Evolutionary conservation across 2,329 filamentous ascomycete genomes (phyloP), one percentile per base, ranked within the genome.

Genomic region (Ophiostoma ulmi): DNA sequence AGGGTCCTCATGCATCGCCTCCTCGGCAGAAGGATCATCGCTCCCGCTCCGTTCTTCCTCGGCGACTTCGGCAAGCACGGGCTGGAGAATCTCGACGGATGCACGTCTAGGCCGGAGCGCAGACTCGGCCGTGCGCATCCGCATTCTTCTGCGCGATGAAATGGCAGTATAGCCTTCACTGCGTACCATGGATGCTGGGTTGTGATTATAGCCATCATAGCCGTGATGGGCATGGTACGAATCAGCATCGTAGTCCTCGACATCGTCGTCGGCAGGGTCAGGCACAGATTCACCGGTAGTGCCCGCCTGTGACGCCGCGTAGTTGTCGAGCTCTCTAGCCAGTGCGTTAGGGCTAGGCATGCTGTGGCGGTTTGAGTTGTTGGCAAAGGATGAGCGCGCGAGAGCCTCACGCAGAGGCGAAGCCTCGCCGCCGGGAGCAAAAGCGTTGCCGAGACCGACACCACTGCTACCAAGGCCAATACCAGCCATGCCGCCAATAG

Each of bases 381-480:
- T 68, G 63, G 55, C 67, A 36, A 73, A 39, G 17, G 72, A 70
- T 3, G 72, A 71, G 6, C 73, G 73, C 1, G 72, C 72, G 8
- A 74, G 69, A 13, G 73, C 73, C 48, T 74, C 73, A 17, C 73
- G 73, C 36, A 74, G 71, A 2, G 73, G 73, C 2, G 72, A 73
- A 2, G 74, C 64, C 39, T 75, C 74, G 64, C 80, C 82, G 1
- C 67, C 69, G 10, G 44, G 52, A 55, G 44, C 8, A n/a, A 55
- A 68, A 17, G 41, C 66, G 41, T 38, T 31, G 69, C 48, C 64
- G 5, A 67, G 13, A 11, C 69, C 69, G 6, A 67, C 13, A 31
- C 41, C 63, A 13, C 65, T 48, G n/a, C 39, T 41, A 8, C 70
- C 65, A 1, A 69, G 38, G 14, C 68, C 65, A 7, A 58, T 38